Conservation (phyloP, 2,329 filamentous ascomycete species). For the Gnomoniopsis smithogilvyi region DNA sequence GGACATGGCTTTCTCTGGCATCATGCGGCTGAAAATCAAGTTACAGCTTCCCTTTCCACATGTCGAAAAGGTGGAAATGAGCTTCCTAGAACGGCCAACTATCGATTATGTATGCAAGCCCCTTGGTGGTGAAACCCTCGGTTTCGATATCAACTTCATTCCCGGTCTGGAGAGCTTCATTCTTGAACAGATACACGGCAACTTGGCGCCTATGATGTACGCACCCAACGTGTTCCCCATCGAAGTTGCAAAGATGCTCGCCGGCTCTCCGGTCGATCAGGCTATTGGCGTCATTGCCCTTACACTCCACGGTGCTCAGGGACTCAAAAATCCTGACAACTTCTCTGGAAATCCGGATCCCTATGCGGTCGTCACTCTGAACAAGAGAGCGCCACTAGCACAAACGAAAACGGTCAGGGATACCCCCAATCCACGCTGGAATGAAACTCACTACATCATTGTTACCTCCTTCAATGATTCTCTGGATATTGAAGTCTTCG, state of each 20-base stretch:
- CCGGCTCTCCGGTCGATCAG: slow-evolving; percentile 89
- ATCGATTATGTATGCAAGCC: slow-evolving; percentile 99
- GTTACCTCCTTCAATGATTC: slow-evolving; percentile 87
- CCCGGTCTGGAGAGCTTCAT: slow-evolving; percentile 93
- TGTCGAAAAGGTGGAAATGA: slow-evolving; percentile 91
- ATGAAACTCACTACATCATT: slow-evolving; percentile 94
- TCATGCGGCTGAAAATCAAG: slow-evolving; percentile 98
- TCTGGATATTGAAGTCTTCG: slow-evolving; percentile 79
- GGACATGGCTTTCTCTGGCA: slow-evolving; percentile 91
- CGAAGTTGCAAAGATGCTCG: slow-evolving; percentile 97
- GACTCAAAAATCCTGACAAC: slow-evolving; percentile 92
- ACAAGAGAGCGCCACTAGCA: slow-evolving; percentile 75
- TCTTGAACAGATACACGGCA: slow-evolving; percentile 91
- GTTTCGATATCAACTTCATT: slow-evolving; percentile 99
- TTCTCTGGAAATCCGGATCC: slow-evolving; percentile 91
- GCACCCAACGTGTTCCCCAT: slow-evolving; percentile 96
- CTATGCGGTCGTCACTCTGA: slow-evolving; percentile 81
- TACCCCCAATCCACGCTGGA: slow-evolving; percentile 86
- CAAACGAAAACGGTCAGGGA: slow-evolving; percentile 87
- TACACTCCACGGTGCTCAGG: slow-evolving; percentile 85
- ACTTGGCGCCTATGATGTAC: slow-evolving; percentile 96
- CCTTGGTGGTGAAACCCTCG: slow-evolving; percentile 88
- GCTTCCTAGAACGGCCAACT: slow-evolving; percentile 81
- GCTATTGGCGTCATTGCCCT: slow-evolving; percentile 92
- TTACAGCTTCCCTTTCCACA: slow-evolving; percentile 94